Base-by-base conservation (phyloP, 805 yeast genomes). In the Hanseniaspora occidentalis region DNA sequence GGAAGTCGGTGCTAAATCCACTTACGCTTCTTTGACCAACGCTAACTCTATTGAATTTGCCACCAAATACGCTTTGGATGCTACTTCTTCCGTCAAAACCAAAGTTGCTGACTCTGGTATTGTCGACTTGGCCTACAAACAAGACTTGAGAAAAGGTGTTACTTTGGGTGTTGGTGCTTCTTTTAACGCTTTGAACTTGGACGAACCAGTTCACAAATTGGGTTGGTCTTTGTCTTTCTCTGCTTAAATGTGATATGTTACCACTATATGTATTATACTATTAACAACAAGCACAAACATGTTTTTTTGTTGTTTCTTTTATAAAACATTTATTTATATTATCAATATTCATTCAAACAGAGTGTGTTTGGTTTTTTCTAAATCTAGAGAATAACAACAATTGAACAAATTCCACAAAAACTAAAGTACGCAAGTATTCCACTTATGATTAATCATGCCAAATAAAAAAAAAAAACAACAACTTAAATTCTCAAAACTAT, bases 1-100 rank as follows among this genome's bases (percentile, higher is more conserved):
- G 54, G 96, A 92, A 76, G 95, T 86, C 56, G 98, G 96, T 71
- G 95, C 96, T 59, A 88, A 84, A 75, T 95, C 96, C 57, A 79
- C 92, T 51, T 84, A 89, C 78, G 95, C 86, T 71, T 78, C 95
- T 48, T 73, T 76, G 65, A 62, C 75, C 36, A 60, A 60, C 46
- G 64, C 81, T 38, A 75, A 86, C 59, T 96, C 88, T 56, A 78
- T 92, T 57, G 98, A 92, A 75, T 82, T 88, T 50, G 97, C 96
- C 56, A 77, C 96, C 65, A 89, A 85, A 77, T 89, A 89, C 77
- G 69, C 71, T 53, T 78, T 94, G 61, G 98, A 92, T 72, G 63
- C 73, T 44, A 62, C 89, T 49, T 79, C 96, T 50, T 88, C 84
- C 61, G 82, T 92, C 65, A 92, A 92, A 79, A 96, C 94, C 55